Conservation (phyloP, 1,139 yeast species). For the Sugiyamaella neomexicana region DNA sequence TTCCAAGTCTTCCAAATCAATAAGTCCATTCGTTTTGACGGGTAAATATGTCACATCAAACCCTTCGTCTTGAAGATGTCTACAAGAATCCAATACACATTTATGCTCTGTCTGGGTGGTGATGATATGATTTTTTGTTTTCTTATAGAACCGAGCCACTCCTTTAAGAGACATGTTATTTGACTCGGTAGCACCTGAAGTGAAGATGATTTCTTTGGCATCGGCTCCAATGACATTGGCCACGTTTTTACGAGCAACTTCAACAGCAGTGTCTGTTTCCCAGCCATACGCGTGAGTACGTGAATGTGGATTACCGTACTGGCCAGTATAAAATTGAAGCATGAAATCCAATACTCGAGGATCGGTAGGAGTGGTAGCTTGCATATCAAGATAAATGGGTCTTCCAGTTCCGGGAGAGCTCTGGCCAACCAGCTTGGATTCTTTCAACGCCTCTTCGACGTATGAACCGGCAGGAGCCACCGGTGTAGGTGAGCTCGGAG, state of each 20-base stretch:
- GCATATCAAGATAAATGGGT: slow-evolving; percentile 92
- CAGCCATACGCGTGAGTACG: slow-evolving; percentile 98
- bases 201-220: slow-evolving; percentile 93
- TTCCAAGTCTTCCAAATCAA: slow-evolving; percentile 74
- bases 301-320: slow-evolving; percentile 96
- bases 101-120: slow-evolving; percentile 97
- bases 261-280: slow-evolving; percentile 96
- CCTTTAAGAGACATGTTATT: slow-evolving; percentile 95
- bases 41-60: slow-evolving; percentile 93
- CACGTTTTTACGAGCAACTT: slow-evolving; percentile 75
- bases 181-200: slow-evolving; percentile 97
- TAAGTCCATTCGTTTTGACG: slow-evolving; percentile 77
- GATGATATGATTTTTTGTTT: slow-evolving; percentile 88
- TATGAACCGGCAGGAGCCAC: slow-evolving; percentile 33
- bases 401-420: slow-evolving; percentile 42
- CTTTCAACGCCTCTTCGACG: slow-evolving; percentile 29
- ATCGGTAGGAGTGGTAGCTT: slow-evolving; percentile 97
- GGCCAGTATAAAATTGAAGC: slow-evolving; percentile 89
- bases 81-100: slow-evolving; percentile 94
- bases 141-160: slow-evolving; percentile 87
- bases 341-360: slow-evolving; percentile 94
- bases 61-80: slow-evolving; percentile 95
- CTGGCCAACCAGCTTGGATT: slow-evolving; percentile 25
- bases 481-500: slow-evolving; percentile 22
- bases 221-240: slow-evolving; percentile 89